Conservation (phyloP, 352 stramenopile species). For the Globisporangium canariense region DNA sequence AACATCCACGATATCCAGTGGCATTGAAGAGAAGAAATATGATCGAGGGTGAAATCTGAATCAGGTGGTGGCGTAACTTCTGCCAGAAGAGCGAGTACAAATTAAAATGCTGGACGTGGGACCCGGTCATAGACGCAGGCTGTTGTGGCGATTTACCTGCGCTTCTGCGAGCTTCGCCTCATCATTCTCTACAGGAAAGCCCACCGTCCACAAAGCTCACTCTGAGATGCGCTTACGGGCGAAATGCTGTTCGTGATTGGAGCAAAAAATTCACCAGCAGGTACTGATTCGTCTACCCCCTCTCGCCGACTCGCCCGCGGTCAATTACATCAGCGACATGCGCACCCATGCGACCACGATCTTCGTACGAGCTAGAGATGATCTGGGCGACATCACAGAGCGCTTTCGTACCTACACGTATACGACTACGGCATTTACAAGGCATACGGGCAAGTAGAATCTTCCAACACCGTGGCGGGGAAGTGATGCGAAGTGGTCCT, state of each 20-base stretch:
- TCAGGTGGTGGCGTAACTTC: not conserved
- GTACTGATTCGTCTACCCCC: not conserved
- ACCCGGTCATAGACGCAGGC: not conserved
- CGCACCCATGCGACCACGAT: not conserved
- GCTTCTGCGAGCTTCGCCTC: not conserved
- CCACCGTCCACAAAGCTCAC: not conserved
- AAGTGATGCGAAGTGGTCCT: not conserved
- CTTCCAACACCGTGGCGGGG: not conserved
- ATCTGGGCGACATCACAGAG: not conserved
- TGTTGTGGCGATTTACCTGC: not conserved
- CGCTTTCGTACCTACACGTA: not conserved
- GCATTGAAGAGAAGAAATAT: not conserved
- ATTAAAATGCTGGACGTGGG: not conserved
- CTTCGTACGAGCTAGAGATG: not conserved
- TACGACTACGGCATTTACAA: not conserved
- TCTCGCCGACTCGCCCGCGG: not conserved
- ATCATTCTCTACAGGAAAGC: not conserved
- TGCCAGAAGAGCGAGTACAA: not conserved
- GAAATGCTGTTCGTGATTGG: not conserved
- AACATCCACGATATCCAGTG: conserved; percentile 2
- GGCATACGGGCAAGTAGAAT: not conserved
- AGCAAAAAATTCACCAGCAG: not conserved
- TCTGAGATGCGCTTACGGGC: not conserved
- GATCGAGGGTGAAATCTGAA: not conserved
- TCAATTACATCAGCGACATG: not conserved